A percentile compares a stretch with the other conserved stretches of the same genome.
phyloP scores from a whole-genome alignment of 495 filamentous ascomycete genomes.

The Mycothermus thermophilus region DNA sequence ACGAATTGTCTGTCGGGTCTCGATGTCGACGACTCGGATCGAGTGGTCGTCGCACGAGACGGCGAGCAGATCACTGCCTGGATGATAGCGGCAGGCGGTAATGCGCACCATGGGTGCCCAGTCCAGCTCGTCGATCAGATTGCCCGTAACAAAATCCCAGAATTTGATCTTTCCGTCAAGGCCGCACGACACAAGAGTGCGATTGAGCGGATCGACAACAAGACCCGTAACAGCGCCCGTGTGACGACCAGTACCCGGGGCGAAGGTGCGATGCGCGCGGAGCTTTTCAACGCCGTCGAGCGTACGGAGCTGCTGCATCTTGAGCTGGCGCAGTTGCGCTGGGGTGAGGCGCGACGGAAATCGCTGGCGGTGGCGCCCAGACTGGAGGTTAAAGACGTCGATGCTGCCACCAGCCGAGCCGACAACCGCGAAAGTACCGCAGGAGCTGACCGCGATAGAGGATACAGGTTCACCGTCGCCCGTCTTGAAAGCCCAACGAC shows the following conservation, averaged over 20 bases:
- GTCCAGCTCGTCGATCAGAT: conserved; percentile 65
- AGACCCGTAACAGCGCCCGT: conserved; percentile 72
- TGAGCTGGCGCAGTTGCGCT: conserved; percentile 48
- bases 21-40: conserved; percentile 78
- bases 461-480: conserved; percentile 73
- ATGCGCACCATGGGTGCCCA: conserved; percentile 70
- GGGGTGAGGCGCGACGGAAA: conserved; percentile 62
- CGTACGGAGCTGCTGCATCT: conserved; percentile 37
- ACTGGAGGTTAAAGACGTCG: conserved; percentile 94
- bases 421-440: conserved; percentile 87
- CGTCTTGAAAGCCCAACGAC: conserved; percentile 84
- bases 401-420: conserved; percentile 71
- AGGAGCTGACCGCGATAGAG: conserved; percentile 74
- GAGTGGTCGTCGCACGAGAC: conserved; percentile 80
- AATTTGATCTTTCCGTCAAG: conserved; percentile 96
- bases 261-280: conserved; percentile 23
- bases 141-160: conserved; percentile 80
- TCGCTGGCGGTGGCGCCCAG: conserved; percentile 67
- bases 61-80: conserved; percentile 73
- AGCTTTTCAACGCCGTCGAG: conserved; percentile 36
- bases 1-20: conserved; percentile 77
- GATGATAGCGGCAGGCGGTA: conserved; percentile 64
- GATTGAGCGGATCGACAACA: conserved; percentile 72
- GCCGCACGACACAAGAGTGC: conserved; percentile 66
- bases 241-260: conserved; percentile 50